A percentile compares a stretch with the other conserved stretches of the same genome.
Evolutionary conservation across 2,329 filamentous ascomycete genomes (phyloP).

Genomic region (Trichophyton rubrum): DNA sequence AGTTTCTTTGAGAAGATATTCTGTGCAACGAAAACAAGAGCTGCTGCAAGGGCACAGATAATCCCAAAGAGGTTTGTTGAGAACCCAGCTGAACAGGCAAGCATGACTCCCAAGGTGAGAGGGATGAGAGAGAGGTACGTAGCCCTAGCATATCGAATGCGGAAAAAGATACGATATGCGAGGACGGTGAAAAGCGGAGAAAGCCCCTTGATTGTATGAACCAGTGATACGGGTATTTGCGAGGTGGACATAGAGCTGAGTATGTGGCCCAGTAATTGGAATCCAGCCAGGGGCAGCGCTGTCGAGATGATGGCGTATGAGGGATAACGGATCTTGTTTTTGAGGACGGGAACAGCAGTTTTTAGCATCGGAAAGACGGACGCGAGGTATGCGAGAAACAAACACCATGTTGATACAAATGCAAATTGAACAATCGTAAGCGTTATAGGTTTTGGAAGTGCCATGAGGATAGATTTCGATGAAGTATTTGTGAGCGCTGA

Average conservation of each 20-base stretch:
- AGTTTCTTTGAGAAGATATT: constrained; percentile 98
- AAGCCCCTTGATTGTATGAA: constrained; percentile 96
- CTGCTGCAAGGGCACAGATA: constrained; percentile 74
- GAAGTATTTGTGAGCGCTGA: constrained; percentile 95
- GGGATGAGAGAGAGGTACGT: constrained; percentile 88
- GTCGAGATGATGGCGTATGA: constrained; percentile 70
- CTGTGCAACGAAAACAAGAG: constrained; percentile 89
- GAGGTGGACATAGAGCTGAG: constrained; percentile 87
- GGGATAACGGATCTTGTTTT: constrained; percentile 70
- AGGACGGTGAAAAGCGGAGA: constrained; percentile 91
- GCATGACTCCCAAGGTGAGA: constrained; percentile 83
- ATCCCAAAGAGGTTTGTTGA: constrained; percentile 84
- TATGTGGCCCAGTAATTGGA: constrained; percentile 88
- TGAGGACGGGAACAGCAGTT: constrained; percentile 61
- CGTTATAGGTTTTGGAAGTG: constrained; percentile 79
- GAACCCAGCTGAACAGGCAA: constrained; percentile 88
- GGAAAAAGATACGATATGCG: constrained; percentile 79
- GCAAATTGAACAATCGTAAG: constrained; percentile 88
- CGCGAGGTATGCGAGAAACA: constrained; percentile 66
- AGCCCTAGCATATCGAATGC: constrained; percentile 72
- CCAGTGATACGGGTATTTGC: constrained; percentile 88
- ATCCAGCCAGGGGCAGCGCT: constrained; percentile 80
- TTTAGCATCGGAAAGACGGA: constrained; percentile 58
- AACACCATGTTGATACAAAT: constrained; percentile 79
- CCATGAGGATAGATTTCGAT: constrained; percentile 90